phyloP scores from a whole-genome alignment of 164 flowering plant genomes.

The Protea cynaroides region DNA sequence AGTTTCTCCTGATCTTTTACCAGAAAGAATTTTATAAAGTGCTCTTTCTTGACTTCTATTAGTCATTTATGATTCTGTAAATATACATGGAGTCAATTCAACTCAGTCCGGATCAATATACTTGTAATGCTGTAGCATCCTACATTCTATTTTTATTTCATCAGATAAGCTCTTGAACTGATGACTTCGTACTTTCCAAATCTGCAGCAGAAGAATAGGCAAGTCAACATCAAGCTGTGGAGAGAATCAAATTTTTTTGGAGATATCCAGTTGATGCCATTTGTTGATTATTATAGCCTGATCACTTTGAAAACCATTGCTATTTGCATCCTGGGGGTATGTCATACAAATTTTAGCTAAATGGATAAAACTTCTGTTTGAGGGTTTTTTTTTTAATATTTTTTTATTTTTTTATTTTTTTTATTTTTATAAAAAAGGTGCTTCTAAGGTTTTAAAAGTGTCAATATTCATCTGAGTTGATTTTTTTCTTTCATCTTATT shows the following conservation, averaged over 20 bases:
- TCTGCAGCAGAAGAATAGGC: conserved; percentile 67
- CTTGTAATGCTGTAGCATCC: no score
- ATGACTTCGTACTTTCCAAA: not conserved
- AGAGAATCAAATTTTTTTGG: conserved; percentile 76
- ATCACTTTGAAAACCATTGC: conserved; percentile 82
- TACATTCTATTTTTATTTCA: no score
- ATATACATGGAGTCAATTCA: no score
- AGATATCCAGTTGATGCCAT: conserved; percentile 92
- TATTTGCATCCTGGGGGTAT: conserved; percentile 80
- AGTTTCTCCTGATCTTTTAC: no score
- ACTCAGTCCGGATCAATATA: no score
- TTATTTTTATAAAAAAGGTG: no score
- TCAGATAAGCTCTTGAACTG: not conserved
- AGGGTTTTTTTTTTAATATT: not conserved
- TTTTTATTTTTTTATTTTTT: not conserved
- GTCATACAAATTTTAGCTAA: conserved; percentile 7
- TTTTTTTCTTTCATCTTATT: not conserved
- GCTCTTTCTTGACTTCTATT: no score
- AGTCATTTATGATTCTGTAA: no score
- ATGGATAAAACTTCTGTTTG: no score
- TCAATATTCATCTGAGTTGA: not conserved
- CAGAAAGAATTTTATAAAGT: no score
- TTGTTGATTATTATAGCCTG: conserved; percentile 86
- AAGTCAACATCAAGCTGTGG: conserved; percentile 75
- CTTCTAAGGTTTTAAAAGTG: not conserved